Percentiles rank a stretch among this genome's conserved stretches.
Conservation (phyloP, 1,284 basidiomycete genomes). For the Ganoderma leucocontextum region DNA sequence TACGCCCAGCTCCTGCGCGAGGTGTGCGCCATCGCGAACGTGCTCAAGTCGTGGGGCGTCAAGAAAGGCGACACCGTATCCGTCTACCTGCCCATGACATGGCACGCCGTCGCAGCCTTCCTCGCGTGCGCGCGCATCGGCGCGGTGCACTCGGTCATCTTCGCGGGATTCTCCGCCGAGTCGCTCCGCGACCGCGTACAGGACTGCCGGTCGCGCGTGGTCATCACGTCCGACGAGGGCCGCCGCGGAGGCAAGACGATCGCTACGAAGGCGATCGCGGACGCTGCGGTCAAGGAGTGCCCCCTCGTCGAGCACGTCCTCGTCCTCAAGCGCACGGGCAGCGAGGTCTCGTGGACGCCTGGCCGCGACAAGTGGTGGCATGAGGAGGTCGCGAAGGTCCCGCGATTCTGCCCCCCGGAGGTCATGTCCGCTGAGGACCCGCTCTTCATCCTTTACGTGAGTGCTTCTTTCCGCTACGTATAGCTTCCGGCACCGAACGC, state of each 20-base stretch:
- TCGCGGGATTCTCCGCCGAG: constrained; percentile 98
- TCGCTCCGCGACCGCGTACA: constrained; percentile 92
- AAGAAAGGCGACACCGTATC: constrained; percentile 97
- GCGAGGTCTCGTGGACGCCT: constrained; percentile 81
- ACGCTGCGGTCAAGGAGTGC: constrained; percentile 89
- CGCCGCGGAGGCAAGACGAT: constrained; percentile 94
- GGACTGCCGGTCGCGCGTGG: constrained; percentile 90
- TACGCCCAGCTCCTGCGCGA: constrained; percentile 91
- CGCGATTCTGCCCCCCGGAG: constrained; percentile 91
- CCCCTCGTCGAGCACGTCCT: constrained; percentile 91
- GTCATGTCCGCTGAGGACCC: constrained; percentile 93
- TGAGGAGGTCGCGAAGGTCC: constrained; percentile 86
- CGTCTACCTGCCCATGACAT: constrained; percentile 90
- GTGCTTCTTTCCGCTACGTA: constrained; percentile 41
- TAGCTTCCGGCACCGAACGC: constrained; percentile 9
- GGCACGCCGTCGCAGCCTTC: constrained; percentile 95
- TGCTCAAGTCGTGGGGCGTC: constrained; percentile 90
- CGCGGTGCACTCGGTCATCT: constrained; percentile 98
- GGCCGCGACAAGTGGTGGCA: constrained; percentile 98
- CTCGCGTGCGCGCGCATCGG: constrained; percentile 98
- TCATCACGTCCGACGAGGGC: constrained; percentile 98
- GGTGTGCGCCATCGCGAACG: constrained; percentile 91
- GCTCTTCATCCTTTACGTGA: constrained; percentile 96
- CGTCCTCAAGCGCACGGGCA: constrained; percentile 91
- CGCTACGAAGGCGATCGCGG: constrained; percentile 96